These are phyloP conservation scores for Populus nigra DNA, from an alignment of 345 rosid species.

Conservation along the genomic window DNA sequence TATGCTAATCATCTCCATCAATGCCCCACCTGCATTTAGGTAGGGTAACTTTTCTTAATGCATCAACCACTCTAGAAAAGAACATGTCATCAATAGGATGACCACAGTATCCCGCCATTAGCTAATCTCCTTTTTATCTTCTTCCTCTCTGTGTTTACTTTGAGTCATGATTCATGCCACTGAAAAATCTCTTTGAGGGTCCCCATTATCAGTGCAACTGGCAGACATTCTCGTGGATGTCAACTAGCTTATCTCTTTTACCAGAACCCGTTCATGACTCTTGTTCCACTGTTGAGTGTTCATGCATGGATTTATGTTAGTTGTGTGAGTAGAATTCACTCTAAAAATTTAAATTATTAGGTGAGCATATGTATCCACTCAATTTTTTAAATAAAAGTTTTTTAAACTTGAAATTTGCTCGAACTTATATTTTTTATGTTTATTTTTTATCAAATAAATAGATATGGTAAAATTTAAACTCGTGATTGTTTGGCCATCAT, in stretches of 20 bases:
- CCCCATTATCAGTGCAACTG: slow-evolving; percentile 10
- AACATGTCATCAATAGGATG: slow-evolving; percentile 1
- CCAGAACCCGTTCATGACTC: background rate
- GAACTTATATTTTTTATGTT: rapidly evolving
- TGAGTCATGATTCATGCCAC: slow-evolving; percentile 21
- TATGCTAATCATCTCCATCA: slow-evolving; percentile 27
- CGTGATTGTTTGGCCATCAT: rapidly evolving
- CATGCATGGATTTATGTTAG: background rate
- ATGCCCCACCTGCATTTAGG: slow-evolving; percentile 29
- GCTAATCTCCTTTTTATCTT: background rate
- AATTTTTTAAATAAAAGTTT: no score
- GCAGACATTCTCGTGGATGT: slow-evolving; percentile 16
- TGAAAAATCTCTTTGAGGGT: background rate
- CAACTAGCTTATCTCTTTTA: slow-evolving; percentile 1
- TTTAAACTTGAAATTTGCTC: rapidly evolving
- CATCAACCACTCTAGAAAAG: slow-evolving; percentile 33
- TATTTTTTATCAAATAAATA: no score
- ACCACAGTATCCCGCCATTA: background rate
- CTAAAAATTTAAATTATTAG: no score
- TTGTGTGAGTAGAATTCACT: no score
- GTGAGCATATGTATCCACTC: no score
- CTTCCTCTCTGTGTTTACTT: slow-evolving; percentile 11
- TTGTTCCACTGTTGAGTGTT: background rate
- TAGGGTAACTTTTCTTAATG: slow-evolving; percentile 27
- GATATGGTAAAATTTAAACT: rapidly evolving